These are phyloP conservation scores for Colletotrichum camelliae DNA, from an alignment of 2,329 filamentous ascomycete species.

Conservation along the genomic window DNA sequence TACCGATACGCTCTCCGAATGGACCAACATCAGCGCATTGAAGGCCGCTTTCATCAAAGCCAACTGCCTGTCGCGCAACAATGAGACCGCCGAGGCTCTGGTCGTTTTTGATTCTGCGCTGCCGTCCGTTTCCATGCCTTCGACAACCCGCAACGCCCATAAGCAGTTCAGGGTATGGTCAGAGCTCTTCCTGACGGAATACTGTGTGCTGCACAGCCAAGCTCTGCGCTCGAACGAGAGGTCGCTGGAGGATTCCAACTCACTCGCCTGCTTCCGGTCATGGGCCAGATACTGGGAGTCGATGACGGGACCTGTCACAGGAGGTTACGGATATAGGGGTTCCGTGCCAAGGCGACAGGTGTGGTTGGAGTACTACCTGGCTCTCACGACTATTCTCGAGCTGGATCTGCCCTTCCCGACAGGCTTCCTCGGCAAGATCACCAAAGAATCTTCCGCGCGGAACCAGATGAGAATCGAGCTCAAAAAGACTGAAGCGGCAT, in stretches of 20 bases:
- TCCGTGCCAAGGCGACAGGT: constrained; percentile 69
- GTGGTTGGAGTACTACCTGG: constrained; percentile 86
- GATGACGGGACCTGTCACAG: constrained; percentile 50
- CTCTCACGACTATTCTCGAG: constrained; percentile 78
- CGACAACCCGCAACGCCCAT: constrained; percentile 55
- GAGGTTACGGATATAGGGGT: constrained; percentile 64
- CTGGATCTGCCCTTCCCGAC: constrained; percentile 66
- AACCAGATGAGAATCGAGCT: constrained; percentile 76
- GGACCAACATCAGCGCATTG: constrained; percentile 82
- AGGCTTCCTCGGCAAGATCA: constrained; percentile 44
- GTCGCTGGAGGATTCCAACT: constrained; percentile 56
- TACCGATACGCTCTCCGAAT: constrained; percentile 66
- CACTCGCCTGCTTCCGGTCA: constrained; percentile 63
- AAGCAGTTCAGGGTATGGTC: constrained; percentile 79
- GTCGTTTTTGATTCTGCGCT: constrained; percentile 70
- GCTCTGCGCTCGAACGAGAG: constrained; percentile 57
- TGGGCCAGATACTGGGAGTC: constrained; percentile 76
- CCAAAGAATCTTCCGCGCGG: constrained; percentile 58
- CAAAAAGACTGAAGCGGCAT: constrained; percentile 78
- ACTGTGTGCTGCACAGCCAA: constrained; percentile 72
- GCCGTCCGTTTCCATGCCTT: constrained; percentile 63
- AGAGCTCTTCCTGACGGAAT: constrained; percentile 77
- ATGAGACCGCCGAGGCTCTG: constrained; percentile 63
- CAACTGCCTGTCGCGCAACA: constrained; percentile 59
- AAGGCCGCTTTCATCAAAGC: constrained; percentile 82